Evolutionary conservation across 2,329 filamentous ascomycete genomes (phyloP).

Genomic region (Colletotrichum lini): DNA sequence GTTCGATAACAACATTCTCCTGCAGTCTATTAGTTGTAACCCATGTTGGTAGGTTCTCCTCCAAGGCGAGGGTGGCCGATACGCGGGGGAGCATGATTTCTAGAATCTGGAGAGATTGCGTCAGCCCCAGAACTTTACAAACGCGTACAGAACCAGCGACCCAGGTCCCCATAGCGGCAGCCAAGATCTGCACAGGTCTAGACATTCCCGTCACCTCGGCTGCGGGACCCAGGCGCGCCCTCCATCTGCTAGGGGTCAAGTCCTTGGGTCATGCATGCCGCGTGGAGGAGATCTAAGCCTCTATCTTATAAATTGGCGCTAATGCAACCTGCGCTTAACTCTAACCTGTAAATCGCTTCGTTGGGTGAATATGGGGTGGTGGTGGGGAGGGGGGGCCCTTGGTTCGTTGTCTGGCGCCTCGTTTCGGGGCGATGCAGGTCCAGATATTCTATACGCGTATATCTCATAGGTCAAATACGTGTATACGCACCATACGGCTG

Average conservation of each 20-base stretch:
- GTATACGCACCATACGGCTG: background rate
- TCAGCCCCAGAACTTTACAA: background rate
- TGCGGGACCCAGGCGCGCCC: background rate
- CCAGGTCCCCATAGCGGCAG: background rate
- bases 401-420: background rate
- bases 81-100: background rate
- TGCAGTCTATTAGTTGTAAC: no score
- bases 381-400: background rate
- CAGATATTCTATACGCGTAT: slow-evolving; percentile 6
- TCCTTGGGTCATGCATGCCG: slow-evolving; percentile 1
- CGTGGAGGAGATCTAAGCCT: slow-evolving; percentile 2
- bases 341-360: background rate
- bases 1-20: no score
- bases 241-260: background rate
- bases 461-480: background rate
- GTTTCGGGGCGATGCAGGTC: slow-evolving; percentile 1
- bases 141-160: background rate
- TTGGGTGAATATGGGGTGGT: background rate
- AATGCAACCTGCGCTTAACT: background rate
- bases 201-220: background rate
- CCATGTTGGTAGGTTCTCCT: background rate
- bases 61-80: background rate
- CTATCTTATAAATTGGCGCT: background rate
- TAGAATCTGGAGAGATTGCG: background rate
- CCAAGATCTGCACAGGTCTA: background rate